Conservation (phyloP, 495 filamentous ascomycete genomes). For the Talaromyces stipitatus region DNA sequence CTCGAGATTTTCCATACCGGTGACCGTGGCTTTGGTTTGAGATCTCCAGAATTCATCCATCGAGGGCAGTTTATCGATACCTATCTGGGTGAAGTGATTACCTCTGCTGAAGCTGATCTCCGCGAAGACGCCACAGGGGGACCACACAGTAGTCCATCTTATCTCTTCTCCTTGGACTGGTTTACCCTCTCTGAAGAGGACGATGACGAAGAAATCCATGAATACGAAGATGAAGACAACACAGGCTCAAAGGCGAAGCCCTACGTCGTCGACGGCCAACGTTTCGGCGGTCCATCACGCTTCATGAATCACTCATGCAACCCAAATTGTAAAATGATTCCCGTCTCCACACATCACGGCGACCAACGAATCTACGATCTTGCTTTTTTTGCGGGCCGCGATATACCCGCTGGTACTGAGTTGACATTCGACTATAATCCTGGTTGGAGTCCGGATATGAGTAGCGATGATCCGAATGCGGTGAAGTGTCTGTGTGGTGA, state of each 20-base stretch:
- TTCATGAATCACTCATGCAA: conserved; percentile 67
- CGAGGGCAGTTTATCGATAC: conserved; percentile 81
- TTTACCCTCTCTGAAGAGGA: conserved; percentile 41
- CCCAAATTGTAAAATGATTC: conserved; percentile 72
- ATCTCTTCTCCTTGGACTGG: conserved; percentile 83
- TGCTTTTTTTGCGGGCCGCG: conserved; percentile 70
- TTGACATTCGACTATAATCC: conserved; percentile 81
- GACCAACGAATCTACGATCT: conserved; percentile 76
- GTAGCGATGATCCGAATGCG: conserved; percentile 43
- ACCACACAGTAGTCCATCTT: conserved; percentile 40
- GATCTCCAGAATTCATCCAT: conserved; percentile 57
- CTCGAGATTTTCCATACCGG: conserved; percentile 78
- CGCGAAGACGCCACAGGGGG: conserved; percentile 48
- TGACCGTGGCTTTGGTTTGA: conserved; percentile 76
- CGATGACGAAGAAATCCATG: neutral
- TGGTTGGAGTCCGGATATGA: conserved; percentile 37
- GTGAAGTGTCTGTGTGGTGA: conserved; percentile 63
- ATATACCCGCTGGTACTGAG: conserved; percentile 64
- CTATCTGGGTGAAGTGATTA: conserved; percentile 86
- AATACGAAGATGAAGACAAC: neutral
- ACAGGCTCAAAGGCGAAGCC: conserved; percentile 3
- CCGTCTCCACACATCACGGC: conserved; percentile 69
- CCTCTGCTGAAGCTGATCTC: conserved; percentile 54
- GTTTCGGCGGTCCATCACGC: conserved; percentile 47
- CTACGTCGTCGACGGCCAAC: conserved; percentile 54